Percentiles rank a stretch among this genome's conserved stretches.
phyloP scores from a whole-genome alignment of 495 filamentous ascomycete species.

The Xylaria telfairii region DNA sequence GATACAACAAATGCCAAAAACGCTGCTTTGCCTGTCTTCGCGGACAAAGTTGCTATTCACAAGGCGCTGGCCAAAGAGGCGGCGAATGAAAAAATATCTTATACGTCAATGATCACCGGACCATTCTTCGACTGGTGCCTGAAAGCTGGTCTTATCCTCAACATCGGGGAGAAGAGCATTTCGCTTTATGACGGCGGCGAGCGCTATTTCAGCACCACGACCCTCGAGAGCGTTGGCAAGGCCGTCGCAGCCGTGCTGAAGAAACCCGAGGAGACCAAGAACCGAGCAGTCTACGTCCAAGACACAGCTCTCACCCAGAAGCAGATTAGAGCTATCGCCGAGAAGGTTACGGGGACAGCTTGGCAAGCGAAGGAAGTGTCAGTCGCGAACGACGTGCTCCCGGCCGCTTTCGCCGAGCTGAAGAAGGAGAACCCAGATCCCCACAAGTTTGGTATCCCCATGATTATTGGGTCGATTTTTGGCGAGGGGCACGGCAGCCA shows the following conservation, averaged over 20 bases:
- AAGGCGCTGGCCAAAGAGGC: constrained; percentile 45
- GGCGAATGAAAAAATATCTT: constrained; percentile 48
- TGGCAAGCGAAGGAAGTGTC: constrained; percentile 31
- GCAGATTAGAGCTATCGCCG: constrained; percentile 49
- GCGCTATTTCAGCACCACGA: constrained; percentile 47
- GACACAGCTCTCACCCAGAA: constrained; percentile 49
- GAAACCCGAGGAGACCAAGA: constrained; percentile 55
- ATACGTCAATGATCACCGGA: constrained; percentile 51
- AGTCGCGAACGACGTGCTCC: constrained; percentile 36
- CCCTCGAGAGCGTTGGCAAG: constrained; percentile 44
- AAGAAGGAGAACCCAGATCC: constrained; percentile 36
- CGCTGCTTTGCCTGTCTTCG: constrained; percentile 47
- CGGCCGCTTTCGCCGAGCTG: constrained; percentile 38
- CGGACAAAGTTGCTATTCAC: constrained; percentile 49
- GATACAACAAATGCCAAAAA: constrained; percentile 38
- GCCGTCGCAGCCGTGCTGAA: constrained; percentile 51
- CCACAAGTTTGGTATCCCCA: constrained; percentile 24
- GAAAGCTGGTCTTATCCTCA: constrained; percentile 40
- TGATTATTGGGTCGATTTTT: constrained; percentile 43
- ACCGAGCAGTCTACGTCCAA: constrained; percentile 49
- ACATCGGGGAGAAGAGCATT: constrained; percentile 45
- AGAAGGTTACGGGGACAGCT: constrained; percentile 46
- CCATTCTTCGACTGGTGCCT: constrained; percentile 52
- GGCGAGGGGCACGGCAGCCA: constrained; percentile 49
- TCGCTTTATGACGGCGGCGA: constrained; percentile 57